A percentile compares a stretch with the other conserved stretches of the same genome.
Evolutionary conservation across 306 rosid genomes (phyloP).

Genomic region (Sechiopsis laciniata): DNA sequence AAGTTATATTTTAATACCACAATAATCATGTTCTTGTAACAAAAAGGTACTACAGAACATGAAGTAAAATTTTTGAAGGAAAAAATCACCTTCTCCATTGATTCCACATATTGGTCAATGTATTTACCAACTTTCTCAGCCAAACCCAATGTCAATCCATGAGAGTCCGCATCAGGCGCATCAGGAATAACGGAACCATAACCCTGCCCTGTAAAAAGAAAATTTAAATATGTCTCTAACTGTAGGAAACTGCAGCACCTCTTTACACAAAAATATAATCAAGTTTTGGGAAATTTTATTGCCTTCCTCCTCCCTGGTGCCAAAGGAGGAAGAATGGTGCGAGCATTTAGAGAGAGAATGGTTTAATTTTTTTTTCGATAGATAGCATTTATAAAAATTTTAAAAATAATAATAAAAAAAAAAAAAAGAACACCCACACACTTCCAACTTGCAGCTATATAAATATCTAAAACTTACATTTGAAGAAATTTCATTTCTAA

Average conservation of each 20-base stretch:
- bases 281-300: background rate
- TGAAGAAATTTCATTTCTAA: background rate
- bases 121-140: conserved; percentile 55
- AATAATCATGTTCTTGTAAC: too few species aligned
- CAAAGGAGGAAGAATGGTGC: too few species aligned
- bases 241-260: conserved; percentile 2
- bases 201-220: conserved; percentile 58
- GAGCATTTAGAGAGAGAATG: too few species aligned
- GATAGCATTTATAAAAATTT: too few species aligned
- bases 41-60: background rate
- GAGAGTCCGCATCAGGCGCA: conserved; percentile 43
- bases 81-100: conserved; percentile 85
- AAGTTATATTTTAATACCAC: too few species aligned
- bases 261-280: background rate
- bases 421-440: background rate
- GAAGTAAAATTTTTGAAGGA: background rate
- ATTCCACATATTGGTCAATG: conserved; percentile 70
- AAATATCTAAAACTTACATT: background rate
- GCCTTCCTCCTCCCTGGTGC: too few species aligned
- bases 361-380: too few species aligned
- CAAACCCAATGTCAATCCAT: conserved; percentile 48
- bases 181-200: conserved; percentile 70
- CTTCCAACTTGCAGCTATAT: background rate
- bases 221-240: background rate
- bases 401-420: too few species aligned